A percentile compares a stretch with the other conserved stretches of the same genome.
These are phyloP conservation scores for Cladophialophora chaetospira DNA, from an alignment of 2,329 filamentous ascomycete species.

Conservation along the genomic window DNA sequence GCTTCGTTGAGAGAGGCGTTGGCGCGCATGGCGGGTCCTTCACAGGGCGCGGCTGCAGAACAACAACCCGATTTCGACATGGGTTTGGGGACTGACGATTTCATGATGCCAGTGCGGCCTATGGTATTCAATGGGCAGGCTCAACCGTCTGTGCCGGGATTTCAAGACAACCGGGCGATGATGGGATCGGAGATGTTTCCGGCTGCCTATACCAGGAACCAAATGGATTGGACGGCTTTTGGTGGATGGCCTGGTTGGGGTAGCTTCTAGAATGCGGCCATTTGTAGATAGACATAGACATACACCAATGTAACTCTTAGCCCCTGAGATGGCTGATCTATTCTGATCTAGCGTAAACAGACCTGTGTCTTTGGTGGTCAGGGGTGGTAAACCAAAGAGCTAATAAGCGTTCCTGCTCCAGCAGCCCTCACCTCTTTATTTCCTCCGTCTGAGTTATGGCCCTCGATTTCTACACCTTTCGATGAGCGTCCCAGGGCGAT, in stretches of 20 bases:
- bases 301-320: too few relatives aligned
- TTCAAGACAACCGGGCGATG: slow-evolving; percentile 5
- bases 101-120: slow-evolving; percentile 13
- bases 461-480: too few relatives aligned
- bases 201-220: neutral
- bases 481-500: too few relatives aligned
- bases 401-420: too few relatives aligned
- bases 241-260: slow-evolving; percentile 20
- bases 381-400: too few relatives aligned
- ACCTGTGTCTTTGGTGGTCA: too few relatives aligned
- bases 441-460: too few relatives aligned
- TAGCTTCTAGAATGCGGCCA: too few relatives aligned
- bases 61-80: slow-evolving; percentile 8
- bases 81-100: slow-evolving; percentile 21
- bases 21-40: slow-evolving; percentile 15
- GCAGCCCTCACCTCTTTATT: too few relatives aligned
- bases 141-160: slow-evolving; percentile 16
- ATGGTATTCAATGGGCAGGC: slow-evolving; percentile 17
- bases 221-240: slow-evolving; percentile 10
- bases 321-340: too few relatives aligned
- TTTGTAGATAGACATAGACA: too few relatives aligned
- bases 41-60: neutral
- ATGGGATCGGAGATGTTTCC: neutral
- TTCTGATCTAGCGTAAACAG: too few relatives aligned
- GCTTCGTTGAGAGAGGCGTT: slow-evolving; percentile 34